Conservation (phyloP, 2,329 filamentous ascomycete genomes). For the Lasiodiplodia theobromae region DNA sequence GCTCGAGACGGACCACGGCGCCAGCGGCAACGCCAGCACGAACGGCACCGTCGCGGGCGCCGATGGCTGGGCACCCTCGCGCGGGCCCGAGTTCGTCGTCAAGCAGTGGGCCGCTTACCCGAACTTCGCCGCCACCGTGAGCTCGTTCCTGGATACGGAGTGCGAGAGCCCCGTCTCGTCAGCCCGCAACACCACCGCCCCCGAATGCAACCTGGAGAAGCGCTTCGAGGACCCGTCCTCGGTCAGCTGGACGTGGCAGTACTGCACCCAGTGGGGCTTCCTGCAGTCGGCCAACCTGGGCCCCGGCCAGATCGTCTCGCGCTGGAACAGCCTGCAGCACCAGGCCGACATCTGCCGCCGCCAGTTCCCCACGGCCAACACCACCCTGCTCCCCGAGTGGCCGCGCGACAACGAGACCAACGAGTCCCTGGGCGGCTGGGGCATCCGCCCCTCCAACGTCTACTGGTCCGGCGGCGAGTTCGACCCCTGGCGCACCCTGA, state of each 20-base stretch:
- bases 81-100: conserved; percentile 51
- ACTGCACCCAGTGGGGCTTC: conserved; percentile 62
- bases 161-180: conserved; percentile 36
- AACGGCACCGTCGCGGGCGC: conserved; percentile 41
- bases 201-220: conserved; percentile 18
- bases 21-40: conserved; percentile 34
- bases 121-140: conserved; percentile 36
- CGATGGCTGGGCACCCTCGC: conserved; percentile 50
- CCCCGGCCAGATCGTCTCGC: conserved; percentile 55
- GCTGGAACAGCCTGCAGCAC: conserved; percentile 55
- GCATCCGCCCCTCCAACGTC: conserved; percentile 58
- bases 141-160: conserved; percentile 6
- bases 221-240: conserved; percentile 11
- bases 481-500: conserved; percentile 61
- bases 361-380: conserved; percentile 54
- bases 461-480: conserved; percentile 60
- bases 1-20: conserved; percentile 53
- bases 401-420: conserved; percentile 53
- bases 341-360: conserved; percentile 56
- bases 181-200: neutral
- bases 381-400: conserved; percentile 48
- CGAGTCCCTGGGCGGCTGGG: conserved; percentile 57
- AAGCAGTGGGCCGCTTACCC: conserved; percentile 48
- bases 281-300: conserved; percentile 59
- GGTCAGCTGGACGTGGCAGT: conserved; percentile 60